These are phyloP conservation scores for Leccinum ponderosum DNA, from an alignment of 1,284 basidiomycete species.

Conservation along the genomic window DNA sequence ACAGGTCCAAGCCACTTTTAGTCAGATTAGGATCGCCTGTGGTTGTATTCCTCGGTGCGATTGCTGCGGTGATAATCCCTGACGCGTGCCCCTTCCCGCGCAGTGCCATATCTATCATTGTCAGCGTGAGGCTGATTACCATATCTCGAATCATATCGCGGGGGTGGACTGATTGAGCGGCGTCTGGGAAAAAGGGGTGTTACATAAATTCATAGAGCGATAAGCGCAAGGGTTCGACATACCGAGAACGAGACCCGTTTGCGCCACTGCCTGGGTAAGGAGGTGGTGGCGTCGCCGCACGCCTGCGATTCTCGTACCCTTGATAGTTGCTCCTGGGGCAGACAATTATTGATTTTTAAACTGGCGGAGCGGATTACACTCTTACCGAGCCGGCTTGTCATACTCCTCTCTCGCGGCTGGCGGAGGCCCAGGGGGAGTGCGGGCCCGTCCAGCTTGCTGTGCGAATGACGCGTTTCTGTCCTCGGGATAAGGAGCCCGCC, in stretches of 20 bases:
- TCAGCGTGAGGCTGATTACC: constrained; percentile 43
- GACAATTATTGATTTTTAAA: neutral
- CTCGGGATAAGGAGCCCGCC: constrained; percentile 39
- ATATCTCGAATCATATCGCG: constrained; percentile 47
- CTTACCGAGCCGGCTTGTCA: constrained; percentile 52
- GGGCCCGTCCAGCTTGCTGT: constrained; percentile 38
- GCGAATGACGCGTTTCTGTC: constrained; percentile 30
- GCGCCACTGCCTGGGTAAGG: constrained; percentile 42
- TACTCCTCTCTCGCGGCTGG: constrained; percentile 49
- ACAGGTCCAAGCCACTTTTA: constrained; percentile 11
- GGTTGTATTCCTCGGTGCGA: constrained; percentile 44
- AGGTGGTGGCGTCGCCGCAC: constrained; percentile 58
- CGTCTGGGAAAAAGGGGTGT: constrained; percentile 44
- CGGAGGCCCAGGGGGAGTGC: constrained; percentile 46
- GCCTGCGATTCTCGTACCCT: constrained; percentile 48
- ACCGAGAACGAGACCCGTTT: constrained; percentile 58
- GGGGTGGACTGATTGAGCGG: constrained; percentile 67
- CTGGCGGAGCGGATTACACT: neutral
- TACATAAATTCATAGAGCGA: neutral
- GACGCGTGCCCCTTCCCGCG: constrained; percentile 39
- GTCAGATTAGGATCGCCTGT: constrained; percentile 36
- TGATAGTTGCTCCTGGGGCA: constrained; percentile 46
- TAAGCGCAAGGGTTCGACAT: constrained; percentile 6
- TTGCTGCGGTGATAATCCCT: constrained; percentile 66
- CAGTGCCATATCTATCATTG: constrained; percentile 42